Evolutionary conservation across 2,329 filamentous ascomycete species (phyloP), one percentile per base, ranked within the genome.

Genomic region (Clarireedia homoeocarpa): DNA sequence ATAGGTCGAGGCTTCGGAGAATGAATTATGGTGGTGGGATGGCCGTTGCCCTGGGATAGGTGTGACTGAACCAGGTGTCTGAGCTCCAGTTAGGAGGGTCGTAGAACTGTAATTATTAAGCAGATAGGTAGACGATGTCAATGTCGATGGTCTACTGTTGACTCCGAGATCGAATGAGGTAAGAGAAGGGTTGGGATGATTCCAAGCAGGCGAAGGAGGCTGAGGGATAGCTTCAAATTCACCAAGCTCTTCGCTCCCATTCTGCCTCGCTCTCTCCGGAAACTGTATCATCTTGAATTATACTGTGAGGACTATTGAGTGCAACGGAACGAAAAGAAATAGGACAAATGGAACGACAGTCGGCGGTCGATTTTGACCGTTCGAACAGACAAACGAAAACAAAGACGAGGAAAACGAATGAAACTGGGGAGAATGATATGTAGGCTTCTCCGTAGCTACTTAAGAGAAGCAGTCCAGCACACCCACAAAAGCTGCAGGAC

Each of bases 251-350:
- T 20, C 47, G 26, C 15, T 36, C 6, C 49, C 46, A 45, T 44
- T 42, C 6, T 51, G 46, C 39, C 38, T 48, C 6, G 53, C 47
- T 38, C 46, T 50, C 4, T 48, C 38, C 14, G 53, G 53, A 38
- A 55, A 55, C 4, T 55, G 38, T 51, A 55, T 45, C 53, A 55
- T 55, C 14, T 15, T 44, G 47, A 14, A 44, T 14, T 45, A 45
- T 38, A 14, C 15, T 44, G 38, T 26, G 4, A 51, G 9, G 14
- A 36, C 15, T 10, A 6, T 5, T 24, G 39, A 47, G 12, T 47
- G 23, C 3, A 24, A 20, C 34, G n/a, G 26, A 23, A 14, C n/a
- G 12, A 9, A 26, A 14, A n/a, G 50, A 23, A 6, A n/a, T 20
- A 51, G 6, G 23, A 15, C 51, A 27, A 20, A 6, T 34, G 12